phyloP scores from a whole-genome alignment of 2,329 filamentous ascomycete genomes.

The Diaporthe aspalathi region DNA sequence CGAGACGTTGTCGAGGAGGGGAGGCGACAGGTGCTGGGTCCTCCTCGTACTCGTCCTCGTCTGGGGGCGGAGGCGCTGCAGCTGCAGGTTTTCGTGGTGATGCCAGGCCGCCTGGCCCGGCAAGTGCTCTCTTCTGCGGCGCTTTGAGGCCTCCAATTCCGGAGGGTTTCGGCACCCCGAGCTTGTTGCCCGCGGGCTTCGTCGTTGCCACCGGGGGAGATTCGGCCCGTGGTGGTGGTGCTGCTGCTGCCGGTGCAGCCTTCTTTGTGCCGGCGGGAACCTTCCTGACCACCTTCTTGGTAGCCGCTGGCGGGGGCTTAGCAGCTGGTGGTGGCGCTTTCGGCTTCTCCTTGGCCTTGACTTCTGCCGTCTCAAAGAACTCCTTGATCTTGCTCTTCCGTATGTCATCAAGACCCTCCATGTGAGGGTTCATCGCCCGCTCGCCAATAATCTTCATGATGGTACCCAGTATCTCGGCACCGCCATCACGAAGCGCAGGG shows the following conservation, averaged over 20 bases:
- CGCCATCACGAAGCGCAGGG: slow-evolving; percentile 85
- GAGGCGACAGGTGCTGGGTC: slow-evolving; percentile 56
- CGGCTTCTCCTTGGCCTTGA: slow-evolving; percentile 91
- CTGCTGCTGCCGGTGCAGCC: slow-evolving; percentile 50
- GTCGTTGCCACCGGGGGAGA: slow-evolving; percentile 67
- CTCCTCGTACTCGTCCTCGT: slow-evolving; percentile 57
- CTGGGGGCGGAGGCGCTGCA: slow-evolving; percentile 60
- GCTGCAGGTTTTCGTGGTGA: slow-evolving; percentile 66
- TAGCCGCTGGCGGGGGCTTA: slow-evolving; percentile 59
- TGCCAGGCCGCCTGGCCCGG: slow-evolving; percentile 48
- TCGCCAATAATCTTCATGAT: slow-evolving; percentile 99
- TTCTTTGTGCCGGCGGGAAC: slow-evolving; percentile 58
- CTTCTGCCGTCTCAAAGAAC: slow-evolving; percentile 83
- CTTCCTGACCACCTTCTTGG: slow-evolving; percentile 65
- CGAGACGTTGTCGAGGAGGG: slow-evolving; percentile 71
- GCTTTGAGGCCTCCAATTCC: slow-evolving; percentile 69
- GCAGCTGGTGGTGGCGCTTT: slow-evolving; percentile 77
- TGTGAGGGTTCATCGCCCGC: slow-evolving; percentile 89
- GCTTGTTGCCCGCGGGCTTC: slow-evolving; percentile 62
- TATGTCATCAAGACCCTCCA: slow-evolving; percentile 95
- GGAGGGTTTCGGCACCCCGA: slow-evolving; percentile 65
- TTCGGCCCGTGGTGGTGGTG: slow-evolving; percentile 54
- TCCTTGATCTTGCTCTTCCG: slow-evolving; percentile 96
- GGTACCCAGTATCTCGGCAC: slow-evolving; percentile 91
- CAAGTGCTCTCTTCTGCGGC: slow-evolving; percentile 67